phyloP scores from a whole-genome alignment of 345 rosid species.

The Lumnitzera racemosa region DNA sequence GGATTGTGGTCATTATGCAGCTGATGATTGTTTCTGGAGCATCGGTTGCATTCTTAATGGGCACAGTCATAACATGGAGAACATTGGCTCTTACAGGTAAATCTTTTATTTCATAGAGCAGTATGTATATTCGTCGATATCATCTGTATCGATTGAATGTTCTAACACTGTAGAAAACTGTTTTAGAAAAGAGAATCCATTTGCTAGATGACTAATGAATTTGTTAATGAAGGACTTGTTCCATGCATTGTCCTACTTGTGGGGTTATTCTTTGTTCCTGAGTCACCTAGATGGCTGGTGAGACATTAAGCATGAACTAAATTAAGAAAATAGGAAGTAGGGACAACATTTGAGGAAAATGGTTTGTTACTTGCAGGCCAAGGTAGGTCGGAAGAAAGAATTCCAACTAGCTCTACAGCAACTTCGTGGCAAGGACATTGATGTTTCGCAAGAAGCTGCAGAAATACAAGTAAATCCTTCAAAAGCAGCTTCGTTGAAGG shows the following conservation, averaged over 20 bases:
- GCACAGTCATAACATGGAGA: conserved; percentile 71
- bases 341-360: background rate
- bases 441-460: conserved; percentile 58
- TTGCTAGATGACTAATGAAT: background rate
- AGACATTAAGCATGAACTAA: background rate
- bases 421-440: conserved; percentile 64
- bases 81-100: conserved; percentile 71
- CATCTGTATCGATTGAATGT: no score
- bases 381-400: conserved; percentile 54
- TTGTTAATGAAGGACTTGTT: conserved; percentile 41
- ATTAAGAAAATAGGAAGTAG: background rate
- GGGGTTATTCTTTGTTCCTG: conserved; percentile 71
- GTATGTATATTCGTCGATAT: background rate
- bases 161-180: background rate
- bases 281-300: conserved; percentile 97
- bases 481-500: background rate
- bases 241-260: conserved; percentile 65
- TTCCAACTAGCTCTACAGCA: conserved; percentile 51
- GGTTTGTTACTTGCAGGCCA: conserved; percentile 42
- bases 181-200: conserved; percentile 7
- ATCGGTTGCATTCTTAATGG: conserved; percentile 56
- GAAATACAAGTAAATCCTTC: conserved; percentile 46
- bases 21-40: conserved; percentile 74
- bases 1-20: conserved; percentile 21
- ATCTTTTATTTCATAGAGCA: background rate